Percentiles rank a stretch among this genome's conserved stretches.
phyloP scores from a whole-genome alignment of 345 rosid species.

The Geranium brycei region DNA sequence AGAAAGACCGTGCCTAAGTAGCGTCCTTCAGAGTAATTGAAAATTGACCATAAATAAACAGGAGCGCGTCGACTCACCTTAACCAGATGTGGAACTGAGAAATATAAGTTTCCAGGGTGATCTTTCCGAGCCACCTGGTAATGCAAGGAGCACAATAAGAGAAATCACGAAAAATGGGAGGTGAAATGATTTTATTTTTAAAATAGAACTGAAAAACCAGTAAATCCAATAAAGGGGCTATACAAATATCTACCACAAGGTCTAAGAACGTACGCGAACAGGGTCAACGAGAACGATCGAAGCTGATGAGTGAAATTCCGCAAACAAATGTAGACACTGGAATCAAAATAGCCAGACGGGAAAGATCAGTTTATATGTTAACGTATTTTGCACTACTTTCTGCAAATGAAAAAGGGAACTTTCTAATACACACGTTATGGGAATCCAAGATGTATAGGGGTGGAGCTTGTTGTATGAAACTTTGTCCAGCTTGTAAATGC shows the following conservation, averaged over 20 bases:
- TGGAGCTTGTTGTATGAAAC: slow-evolving; percentile 84
- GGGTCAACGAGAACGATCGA: slow-evolving; percentile 59
- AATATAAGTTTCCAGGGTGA: slow-evolving; percentile 88
- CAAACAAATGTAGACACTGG: slow-evolving; percentile 83
- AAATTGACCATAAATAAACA: neutral
- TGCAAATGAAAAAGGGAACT: no score
- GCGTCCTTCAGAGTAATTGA: no score
- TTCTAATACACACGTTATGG: slow-evolving; percentile 62
- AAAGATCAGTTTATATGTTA: no score
- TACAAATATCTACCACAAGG: neutral
- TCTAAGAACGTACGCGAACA: slow-evolving; percentile 54
- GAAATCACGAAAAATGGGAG: slow-evolving; percentile 8
- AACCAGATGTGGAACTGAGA: slow-evolving; percentile 97
- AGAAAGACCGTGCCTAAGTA: no score
- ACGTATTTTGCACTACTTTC: no score
- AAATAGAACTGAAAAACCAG: no score
- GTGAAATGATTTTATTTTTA: neutral
- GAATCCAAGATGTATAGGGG: slow-evolving; percentile 98
- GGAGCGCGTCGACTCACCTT: slow-evolving; percentile 38
- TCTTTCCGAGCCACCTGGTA: slow-evolving; percentile 88
- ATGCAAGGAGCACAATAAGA: slow-evolving; percentile 6
- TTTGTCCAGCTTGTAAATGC: slow-evolving; percentile 81
- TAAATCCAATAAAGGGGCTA: no score
- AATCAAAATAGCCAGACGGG: neutral
- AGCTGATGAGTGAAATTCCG: slow-evolving; percentile 80